Evolutionary conservation across 1,284 basidiomycete genomes (phyloP).

Genomic region (Cutaneotrichosporon cutaneum): DNA sequence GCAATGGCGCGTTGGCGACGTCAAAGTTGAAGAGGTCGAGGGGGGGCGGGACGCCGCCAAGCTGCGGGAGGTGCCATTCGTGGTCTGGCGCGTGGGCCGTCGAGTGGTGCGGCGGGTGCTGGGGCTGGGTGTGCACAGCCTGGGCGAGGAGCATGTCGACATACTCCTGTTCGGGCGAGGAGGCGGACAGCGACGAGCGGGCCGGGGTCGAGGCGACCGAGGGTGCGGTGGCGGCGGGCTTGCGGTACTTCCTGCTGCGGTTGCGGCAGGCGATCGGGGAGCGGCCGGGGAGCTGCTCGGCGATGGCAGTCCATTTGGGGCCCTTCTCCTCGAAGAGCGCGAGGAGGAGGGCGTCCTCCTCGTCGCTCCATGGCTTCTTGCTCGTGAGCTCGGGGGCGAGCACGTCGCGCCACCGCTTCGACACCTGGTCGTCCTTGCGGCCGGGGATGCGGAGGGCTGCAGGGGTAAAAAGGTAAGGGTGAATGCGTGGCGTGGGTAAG

Average conservation of each 20-base stretch:
- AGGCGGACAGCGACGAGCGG: background rate
- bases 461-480: background rate
- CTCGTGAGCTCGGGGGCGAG: slow-evolving; percentile 26
- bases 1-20: background rate
- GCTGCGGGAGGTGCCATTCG: slow-evolving; percentile 4
- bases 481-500: background rate
- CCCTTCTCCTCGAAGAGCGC: slow-evolving; percentile 25
- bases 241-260: slow-evolving; percentile 19
- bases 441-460: slow-evolving; percentile 30
- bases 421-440: slow-evolving; percentile 31
- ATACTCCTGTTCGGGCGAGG: background rate
- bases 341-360: slow-evolving; percentile 28
- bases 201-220: background rate
- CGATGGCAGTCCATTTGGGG: slow-evolving; percentile 30
- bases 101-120: background rate
- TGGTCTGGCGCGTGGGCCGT: slow-evolving; percentile 2
- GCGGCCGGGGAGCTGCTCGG: slow-evolving; percentile 27
- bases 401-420: slow-evolving; percentile 34
- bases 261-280: slow-evolving; percentile 29
- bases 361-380: slow-evolving; percentile 26
- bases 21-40: background rate
- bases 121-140: background rate
- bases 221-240: background rate
- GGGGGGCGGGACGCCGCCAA: background rate
- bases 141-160: slow-evolving; percentile 6